These are phyloP conservation scores for Macrophomina pseudophaseolina DNA, from an alignment of 2,329 filamentous ascomycete species.

Conservation along the genomic window DNA sequence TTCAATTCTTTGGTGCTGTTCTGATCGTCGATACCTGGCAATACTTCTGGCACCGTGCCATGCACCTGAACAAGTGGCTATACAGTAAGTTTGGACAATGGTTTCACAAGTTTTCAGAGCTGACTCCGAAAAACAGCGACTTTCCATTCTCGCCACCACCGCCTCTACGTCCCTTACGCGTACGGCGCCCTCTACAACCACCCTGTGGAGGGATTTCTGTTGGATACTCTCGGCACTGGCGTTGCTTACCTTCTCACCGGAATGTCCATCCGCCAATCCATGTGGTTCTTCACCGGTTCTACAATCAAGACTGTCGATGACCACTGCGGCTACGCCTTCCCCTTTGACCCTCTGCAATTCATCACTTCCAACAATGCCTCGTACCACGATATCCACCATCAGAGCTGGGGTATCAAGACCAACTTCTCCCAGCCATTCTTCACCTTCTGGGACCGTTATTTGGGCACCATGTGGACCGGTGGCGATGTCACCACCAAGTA, in stretches of 20 bases:
- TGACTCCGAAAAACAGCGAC: slow-evolving; percentile 59
- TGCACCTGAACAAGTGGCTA: slow-evolving; percentile 98
- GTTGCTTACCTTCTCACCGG: slow-evolving; percentile 80
- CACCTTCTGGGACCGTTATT: slow-evolving; percentile 87
- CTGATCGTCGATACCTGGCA: slow-evolving; percentile 93
- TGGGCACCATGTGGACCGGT: slow-evolving; percentile 84
- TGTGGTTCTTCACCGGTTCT: slow-evolving; percentile 86
- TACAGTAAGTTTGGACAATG: slow-evolving; percentile 70
- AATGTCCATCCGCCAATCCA: slow-evolving; percentile 84
- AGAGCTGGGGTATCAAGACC: slow-evolving; percentile 98
- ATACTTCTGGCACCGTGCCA: slow-evolving; percentile 93
- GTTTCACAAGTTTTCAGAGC: neutral
- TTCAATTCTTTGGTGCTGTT: slow-evolving; percentile 79
- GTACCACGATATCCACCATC: slow-evolving; percentile 98
- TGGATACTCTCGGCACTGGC: slow-evolving; percentile 88
- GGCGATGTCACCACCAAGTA: slow-evolving; percentile 65
- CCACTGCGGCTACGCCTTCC: slow-evolving; percentile 94
- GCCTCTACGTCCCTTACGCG: slow-evolving; percentile 95
- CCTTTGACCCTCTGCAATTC: slow-evolving; percentile 91
- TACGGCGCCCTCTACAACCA: slow-evolving; percentile 98
- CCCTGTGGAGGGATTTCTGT: slow-evolving; percentile 87
- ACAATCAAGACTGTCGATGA: slow-evolving; percentile 98
- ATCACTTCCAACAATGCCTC: slow-evolving; percentile 93
- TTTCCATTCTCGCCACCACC: slow-evolving; percentile 94
- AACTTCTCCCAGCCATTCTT: slow-evolving; percentile 93